phyloP scores from a whole-genome alignment of 257 asterid genomes.

The Nicotiana noctiflora region DNA sequence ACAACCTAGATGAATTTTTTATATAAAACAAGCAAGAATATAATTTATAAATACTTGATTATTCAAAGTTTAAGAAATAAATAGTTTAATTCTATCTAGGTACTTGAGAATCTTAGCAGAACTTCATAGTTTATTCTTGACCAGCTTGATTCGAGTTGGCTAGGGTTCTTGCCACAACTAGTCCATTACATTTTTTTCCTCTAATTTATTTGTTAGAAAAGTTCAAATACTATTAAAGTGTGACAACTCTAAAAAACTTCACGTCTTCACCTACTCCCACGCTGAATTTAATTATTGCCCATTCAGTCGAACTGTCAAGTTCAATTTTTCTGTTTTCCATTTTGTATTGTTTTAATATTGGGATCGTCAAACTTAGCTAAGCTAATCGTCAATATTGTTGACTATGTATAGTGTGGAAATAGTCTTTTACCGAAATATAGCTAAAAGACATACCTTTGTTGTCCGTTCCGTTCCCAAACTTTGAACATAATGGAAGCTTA shows the following conservation, averaged over 20 bases:
- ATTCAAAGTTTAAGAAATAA: neutral
- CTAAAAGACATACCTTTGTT: no score
- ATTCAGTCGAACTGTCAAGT: neutral
- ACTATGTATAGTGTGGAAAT: no score
- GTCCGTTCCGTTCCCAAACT: accelerated
- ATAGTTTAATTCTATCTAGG: neutral
- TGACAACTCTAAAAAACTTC: no score
- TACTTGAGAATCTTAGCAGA: neutral
- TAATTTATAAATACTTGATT: no score
- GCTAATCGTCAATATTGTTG: neutral
- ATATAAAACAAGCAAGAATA: no score
- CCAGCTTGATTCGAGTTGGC: neutral
- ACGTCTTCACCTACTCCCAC: neutral
- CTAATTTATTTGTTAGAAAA: no score
- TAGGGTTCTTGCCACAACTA: neutral
- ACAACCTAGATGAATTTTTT: no score
- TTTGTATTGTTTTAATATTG: neutral
- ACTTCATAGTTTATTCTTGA: neutral
- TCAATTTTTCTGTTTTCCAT: neutral
- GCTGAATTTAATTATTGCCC: neutral
- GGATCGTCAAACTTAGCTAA: neutral
- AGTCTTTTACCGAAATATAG: no score
- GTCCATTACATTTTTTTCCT: no score
- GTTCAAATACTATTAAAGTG: no score
- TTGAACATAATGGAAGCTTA: no score